These are phyloP conservation scores for Beauveria sp. DNA, from an alignment of 2,329 filamentous ascomycete species.

Conservation along the genomic window DNA sequence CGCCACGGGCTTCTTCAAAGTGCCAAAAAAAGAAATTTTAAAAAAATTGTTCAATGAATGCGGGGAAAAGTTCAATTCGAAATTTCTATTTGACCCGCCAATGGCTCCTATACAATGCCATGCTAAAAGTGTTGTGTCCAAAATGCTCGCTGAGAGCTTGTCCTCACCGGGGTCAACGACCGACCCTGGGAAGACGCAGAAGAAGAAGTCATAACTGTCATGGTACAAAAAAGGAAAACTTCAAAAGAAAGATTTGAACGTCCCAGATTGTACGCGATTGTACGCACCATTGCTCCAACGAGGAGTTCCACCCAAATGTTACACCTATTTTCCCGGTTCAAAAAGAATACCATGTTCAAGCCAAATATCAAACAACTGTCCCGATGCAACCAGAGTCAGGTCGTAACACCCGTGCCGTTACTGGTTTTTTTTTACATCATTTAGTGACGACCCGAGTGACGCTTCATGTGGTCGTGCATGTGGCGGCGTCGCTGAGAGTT, in stretches of 20 bases:
- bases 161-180: background rate
- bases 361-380: background rate
- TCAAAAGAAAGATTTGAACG: background rate
- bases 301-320: background rate
- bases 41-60: background rate
- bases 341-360: background rate
- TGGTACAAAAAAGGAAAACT: background rate
- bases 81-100: constrained; percentile 1
- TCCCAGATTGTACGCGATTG: background rate
- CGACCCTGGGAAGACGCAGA: background rate
- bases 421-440: background rate
- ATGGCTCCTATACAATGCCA: constrained; percentile 7
- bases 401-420: background rate
- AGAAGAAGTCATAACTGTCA: constrained; percentile 10
- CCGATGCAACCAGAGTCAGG: background rate
- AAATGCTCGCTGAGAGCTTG: constrained; percentile 3
- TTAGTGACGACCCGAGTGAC: constrained; percentile 23
- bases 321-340: background rate
- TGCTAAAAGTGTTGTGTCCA: constrained; percentile 8
- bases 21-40: background rate
- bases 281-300: background rate
- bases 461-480: constrained; percentile 27
- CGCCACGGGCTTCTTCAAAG: background rate
- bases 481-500: constrained; percentile 27
- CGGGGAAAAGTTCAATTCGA: background rate